A percentile compares a stretch with the other conserved stretches of the same genome.
phyloP scores from a whole-genome alignment of 108 stramenopile genomes.

The Cyclotella baltica region DNA sequence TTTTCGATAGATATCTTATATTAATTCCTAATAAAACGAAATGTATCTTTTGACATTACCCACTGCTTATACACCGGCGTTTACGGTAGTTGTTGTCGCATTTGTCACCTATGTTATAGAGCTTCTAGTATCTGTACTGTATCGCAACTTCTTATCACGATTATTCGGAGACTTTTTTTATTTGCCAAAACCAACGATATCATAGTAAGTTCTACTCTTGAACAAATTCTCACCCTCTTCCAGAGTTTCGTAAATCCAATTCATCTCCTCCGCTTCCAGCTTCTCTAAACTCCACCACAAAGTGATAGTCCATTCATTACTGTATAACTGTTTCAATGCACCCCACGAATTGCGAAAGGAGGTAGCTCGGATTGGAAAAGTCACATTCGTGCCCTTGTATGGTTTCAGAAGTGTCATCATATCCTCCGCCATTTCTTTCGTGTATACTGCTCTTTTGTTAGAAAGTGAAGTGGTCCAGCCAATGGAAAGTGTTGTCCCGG shows the following conservation, averaged over 20 bases:
- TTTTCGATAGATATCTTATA: too few species aligned
- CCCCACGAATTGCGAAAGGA: slow-evolving; percentile 26
- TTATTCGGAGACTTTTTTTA: background rate
- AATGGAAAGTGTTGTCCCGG: slow-evolving; percentile 27
- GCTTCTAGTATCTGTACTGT: too few species aligned
- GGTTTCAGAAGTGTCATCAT: slow-evolving; percentile 15
- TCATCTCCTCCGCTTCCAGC: slow-evolving; percentile 10
- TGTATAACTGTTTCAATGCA: slow-evolving; percentile 23
- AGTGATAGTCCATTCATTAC: slow-evolving; percentile 26
- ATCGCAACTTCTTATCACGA: too few species aligned
- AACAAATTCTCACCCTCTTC: slow-evolving; percentile 20
- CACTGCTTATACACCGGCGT: too few species aligned
- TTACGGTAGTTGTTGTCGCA: too few species aligned
- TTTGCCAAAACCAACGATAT: slow-evolving; percentile 17
- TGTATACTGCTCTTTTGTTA: slow-evolving; percentile 26
- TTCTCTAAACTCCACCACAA: slow-evolving; percentile 30
- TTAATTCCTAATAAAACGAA: too few species aligned
- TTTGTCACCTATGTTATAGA: too few species aligned
- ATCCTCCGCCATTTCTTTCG: slow-evolving; percentile 26
- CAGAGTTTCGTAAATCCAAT: slow-evolving; percentile 26
- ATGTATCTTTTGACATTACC: too few species aligned
- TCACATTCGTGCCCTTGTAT: slow-evolving; percentile 12
- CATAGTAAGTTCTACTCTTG: slow-evolving; percentile 32
- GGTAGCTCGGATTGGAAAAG: slow-evolving; percentile 27
- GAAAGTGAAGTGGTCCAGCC: slow-evolving; percentile 37